Evolutionary conservation across 2,329 filamentous ascomycete genomes (phyloP).

Genomic region (Venturia asperata): DNA sequence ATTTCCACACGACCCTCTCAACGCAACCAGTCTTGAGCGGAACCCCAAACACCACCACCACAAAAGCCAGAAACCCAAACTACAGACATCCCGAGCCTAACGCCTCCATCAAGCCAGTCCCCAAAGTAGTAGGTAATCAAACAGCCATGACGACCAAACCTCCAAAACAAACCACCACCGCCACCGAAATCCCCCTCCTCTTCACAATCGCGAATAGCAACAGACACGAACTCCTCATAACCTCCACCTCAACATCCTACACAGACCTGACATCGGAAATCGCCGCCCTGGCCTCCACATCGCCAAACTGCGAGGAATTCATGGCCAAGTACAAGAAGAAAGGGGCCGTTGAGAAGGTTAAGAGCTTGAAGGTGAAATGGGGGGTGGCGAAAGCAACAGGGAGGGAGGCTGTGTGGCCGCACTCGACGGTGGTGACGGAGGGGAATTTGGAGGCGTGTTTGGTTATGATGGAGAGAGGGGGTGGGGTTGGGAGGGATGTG

Average conservation of each 20-base stretch:
- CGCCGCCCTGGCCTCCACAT: constrained; percentile 20
- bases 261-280: constrained; percentile 21
- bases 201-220: constrained; percentile 32
- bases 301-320: constrained; percentile 31
- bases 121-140: not conserved
- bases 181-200: constrained; percentile 25
- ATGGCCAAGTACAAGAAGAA: constrained; percentile 31
- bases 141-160: not conserved
- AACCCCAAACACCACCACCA: not conserved
- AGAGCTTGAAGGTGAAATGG: constrained; percentile 31
- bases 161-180: too few relatives aligned
- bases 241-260: constrained; percentile 19
- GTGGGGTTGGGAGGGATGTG: constrained; percentile 30
- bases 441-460: constrained; percentile 30
- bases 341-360: constrained; percentile 25
- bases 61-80: not conserved
- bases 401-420: constrained; percentile 29
- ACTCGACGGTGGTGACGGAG: constrained; percentile 30
- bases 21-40: too few relatives aligned
- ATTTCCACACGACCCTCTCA: too few relatives aligned
- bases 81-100: not conserved
- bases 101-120: not conserved
- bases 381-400: constrained; percentile 23
- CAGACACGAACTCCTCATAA: constrained; percentile 30
- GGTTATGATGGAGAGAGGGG: constrained; percentile 25